Evolutionary conservation across 768 basidiomycete genomes (phyloP), one percentile per base, ranked within the genome.

Genomic region (Piloderma croceum): DNA sequence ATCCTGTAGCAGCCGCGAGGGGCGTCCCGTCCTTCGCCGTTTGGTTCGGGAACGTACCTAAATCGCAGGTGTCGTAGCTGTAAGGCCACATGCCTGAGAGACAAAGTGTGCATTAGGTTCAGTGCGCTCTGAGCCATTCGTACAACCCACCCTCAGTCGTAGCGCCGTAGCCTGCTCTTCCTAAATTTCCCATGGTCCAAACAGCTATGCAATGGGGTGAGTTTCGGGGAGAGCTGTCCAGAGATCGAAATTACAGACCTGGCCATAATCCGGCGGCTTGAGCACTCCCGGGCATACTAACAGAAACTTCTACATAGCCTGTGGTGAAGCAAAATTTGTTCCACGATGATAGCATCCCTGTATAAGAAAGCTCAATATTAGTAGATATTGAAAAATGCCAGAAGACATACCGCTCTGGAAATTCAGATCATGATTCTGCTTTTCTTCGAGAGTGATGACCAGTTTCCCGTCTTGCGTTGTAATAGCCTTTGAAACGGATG

Each of bases 311-410:
- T 42, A 97, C 68, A 56, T 92, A 91, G 2, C 90, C 91, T 0
- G 90, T 90, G 12, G 81, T 93, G 64, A 92, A 96, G 64, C 93
- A 98, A 40, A 96, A 63, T 63, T 96, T 90, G 64, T 96, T 94
- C 92, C 93, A 96, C 10, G 81, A 75, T 49, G 84, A 80, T 7
- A 92, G 39, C 81, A 83, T 83, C 25, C 77, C 79, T 74, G 43
- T 25, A 35, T 15, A 36, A 39, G 31, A n/a, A n/a, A n/a, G n/a
- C n/a, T 38, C 20, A 50, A 38, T 17, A 51, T 22, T 46, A 36
- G 21, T 22, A 34, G 12, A 36, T 39, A 17, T 47, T 39, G 42
- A n/a, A 13, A 20, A 31, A 13, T 6, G 25, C 7, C 7, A 18
- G 37, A 11, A 31, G 2, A 59, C 79, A 54, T 63, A 70, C 84